A percentile compares a stretch with the other conserved stretches of the same genome.
Evolutionary conservation across 257 asterid species (phyloP).

Genomic region (Anisodus acutangulus): DNA sequence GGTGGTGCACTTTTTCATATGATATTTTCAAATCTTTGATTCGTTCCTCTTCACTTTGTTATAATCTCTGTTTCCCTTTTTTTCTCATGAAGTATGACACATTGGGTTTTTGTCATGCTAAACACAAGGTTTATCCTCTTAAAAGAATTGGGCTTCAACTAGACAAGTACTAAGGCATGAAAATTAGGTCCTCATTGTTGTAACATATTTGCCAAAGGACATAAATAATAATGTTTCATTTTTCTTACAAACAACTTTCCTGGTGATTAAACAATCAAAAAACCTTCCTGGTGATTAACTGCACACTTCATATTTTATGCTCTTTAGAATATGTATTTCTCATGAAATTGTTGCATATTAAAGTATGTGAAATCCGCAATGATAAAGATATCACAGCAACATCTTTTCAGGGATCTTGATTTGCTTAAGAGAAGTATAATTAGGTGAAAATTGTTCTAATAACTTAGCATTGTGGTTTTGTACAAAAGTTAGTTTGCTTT

Average conservation of each 20-base stretch:
- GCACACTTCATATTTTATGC: slow-evolving; percentile 2
- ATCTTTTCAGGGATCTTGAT: slow-evolving; percentile 13
- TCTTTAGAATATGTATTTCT: not conserved
- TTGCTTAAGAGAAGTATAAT: not conserved
- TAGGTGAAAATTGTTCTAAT: not conserved
- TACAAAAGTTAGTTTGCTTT: not conserved
- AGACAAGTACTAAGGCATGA: not conserved
- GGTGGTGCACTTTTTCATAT: slow-evolving; percentile 39
- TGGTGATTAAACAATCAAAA: not conserved
- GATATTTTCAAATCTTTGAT: slow-evolving; percentile 29
- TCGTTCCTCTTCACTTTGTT: slow-evolving; percentile 22
- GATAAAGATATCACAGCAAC: not conserved
- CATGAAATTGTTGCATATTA: slow-evolving; percentile 10
- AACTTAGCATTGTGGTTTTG: slow-evolving; percentile 12
- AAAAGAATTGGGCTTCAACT: not conserved
- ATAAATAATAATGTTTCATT: not conserved
- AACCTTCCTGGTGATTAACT: not conserved
- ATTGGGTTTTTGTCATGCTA: not conserved
- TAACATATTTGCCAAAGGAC: slow-evolving; percentile 10
- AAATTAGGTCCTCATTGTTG: not conserved
- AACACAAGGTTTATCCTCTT: slow-evolving; percentile 17
- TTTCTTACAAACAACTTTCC: not conserved
- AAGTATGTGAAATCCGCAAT: slow-evolving; percentile 9
- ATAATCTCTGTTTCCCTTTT: not conserved
- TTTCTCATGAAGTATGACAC: not conserved